Evolutionary conservation across 1,139 yeast species (phyloP).

Genomic region (Candida tetrigidarum): DNA sequence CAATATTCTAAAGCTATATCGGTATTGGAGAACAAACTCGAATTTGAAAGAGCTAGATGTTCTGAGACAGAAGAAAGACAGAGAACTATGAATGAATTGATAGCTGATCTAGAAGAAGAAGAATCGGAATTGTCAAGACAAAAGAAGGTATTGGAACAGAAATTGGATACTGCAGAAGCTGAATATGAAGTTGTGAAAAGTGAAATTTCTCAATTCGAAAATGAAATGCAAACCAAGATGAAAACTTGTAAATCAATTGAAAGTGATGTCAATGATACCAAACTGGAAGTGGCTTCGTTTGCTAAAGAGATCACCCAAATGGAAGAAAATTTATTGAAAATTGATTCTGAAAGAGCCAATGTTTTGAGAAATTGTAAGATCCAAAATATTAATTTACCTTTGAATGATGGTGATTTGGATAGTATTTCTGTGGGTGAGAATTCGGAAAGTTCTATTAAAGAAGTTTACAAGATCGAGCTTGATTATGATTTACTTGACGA

Average conservation of each 20-base stretch:
- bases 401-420: constrained; percentile 60
- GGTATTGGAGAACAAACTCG: constrained; percentile 61
- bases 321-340: constrained; percentile 60
- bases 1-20: constrained; percentile 64
- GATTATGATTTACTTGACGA: constrained; percentile 59
- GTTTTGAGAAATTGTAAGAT: constrained; percentile 76
- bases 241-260: constrained; percentile 34
- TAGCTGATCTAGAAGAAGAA: constrained; percentile 34
- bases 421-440: constrained; percentile 50
- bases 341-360: constrained; percentile 61
- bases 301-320: constrained; percentile 38
- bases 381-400: constrained; percentile 69
- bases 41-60: constrained; percentile 64
- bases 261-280: constrained; percentile 36
- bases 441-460: constrained; percentile 39
- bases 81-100: constrained; percentile 35
- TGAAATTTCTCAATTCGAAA: constrained; percentile 36
- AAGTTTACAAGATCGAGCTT: constrained; percentile 53
- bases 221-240: constrained; percentile 28
- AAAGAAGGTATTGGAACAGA: constrained; percentile 35
- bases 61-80: constrained; percentile 53
- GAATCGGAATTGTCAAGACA: constrained; percentile 33
- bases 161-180: constrained; percentile 52
- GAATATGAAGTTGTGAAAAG: constrained; percentile 49
- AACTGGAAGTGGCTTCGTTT: constrained; percentile 29